phyloP scores from a whole-genome alignment of 192 early-diverging fungal species.

The Coemansia sp. region DNA sequence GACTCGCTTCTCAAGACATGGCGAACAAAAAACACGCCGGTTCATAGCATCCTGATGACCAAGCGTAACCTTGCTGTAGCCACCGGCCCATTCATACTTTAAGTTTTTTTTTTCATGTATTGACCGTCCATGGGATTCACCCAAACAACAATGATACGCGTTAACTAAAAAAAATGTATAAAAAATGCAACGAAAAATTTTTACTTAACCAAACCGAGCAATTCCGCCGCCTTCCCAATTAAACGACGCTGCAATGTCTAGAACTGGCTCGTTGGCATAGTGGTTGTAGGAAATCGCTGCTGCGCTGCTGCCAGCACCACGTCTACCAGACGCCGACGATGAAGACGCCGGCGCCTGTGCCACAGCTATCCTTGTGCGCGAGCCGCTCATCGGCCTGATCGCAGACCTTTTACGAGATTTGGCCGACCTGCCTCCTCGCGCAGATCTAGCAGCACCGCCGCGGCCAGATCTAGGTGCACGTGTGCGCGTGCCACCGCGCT shows the following conservation, averaged over 20 bases:
- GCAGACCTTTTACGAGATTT: neutral
- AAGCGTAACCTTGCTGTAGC: slow-evolving; percentile 83
- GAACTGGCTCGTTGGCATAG: slow-evolving; percentile 39
- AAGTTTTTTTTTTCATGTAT: slow-evolving; percentile 2
- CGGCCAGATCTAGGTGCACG: neutral
- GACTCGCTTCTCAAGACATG: slow-evolving; percentile 72
- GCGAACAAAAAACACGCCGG: slow-evolving; percentile 89
- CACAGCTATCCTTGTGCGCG: neutral
- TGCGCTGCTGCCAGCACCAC: neutral
- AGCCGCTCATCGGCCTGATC: slow-evolving; percentile 3
- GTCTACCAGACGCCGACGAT: neutral
- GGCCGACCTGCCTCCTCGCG: neutral
- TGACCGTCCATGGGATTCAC: too few relatives aligned
- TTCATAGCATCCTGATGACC: slow-evolving; percentile 82
- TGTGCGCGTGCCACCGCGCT: neutral
- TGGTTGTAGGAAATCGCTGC: slow-evolving; percentile 26
- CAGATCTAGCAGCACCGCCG: neutral
- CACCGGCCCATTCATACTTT: slow-evolving; percentile 67
- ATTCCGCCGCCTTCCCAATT: slow-evolving; percentile 42
- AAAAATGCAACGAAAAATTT: neutral
- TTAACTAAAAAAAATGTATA: neutral
- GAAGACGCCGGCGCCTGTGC: slow-evolving; percentile 4
- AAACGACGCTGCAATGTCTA: slow-evolving; percentile 29
- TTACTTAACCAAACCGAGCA: slow-evolving; percentile 42
- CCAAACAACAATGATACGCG: neutral